Conservation (phyloP, 2,329 filamentous ascomycete species). For the Didymella pinodella region DNA sequence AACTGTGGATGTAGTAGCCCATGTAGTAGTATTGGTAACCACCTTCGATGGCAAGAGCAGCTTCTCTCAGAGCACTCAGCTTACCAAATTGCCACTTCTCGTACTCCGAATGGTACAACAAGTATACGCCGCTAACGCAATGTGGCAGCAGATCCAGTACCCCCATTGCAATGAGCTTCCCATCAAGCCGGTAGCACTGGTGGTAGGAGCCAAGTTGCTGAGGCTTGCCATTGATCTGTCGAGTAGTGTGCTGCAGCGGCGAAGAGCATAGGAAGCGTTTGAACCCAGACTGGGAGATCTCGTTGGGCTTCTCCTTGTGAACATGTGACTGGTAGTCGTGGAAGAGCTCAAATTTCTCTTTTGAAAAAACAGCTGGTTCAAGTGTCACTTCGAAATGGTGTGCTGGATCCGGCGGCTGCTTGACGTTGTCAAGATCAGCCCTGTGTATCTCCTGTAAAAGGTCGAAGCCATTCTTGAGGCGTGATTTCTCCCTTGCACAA, state of each 20-base stretch:
- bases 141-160: conserved; percentile 80
- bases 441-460: conserved; percentile 73
- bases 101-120: conserved; percentile 80
- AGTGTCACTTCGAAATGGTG: conserved; percentile 74
- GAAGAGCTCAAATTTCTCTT: conserved; percentile 77
- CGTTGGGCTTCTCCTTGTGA: conserved; percentile 69
- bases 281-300: conserved; percentile 70
- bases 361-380: conserved; percentile 73
- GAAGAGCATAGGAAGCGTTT: conserved; percentile 77
- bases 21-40: conserved; percentile 82
- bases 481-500: conserved; percentile 62
- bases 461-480: conserved; percentile 72
- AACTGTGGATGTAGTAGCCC: conserved; percentile 83
- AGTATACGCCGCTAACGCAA: conserved; percentile 82
- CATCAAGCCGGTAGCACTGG: conserved; percentile 82
- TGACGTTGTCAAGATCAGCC: conserved; percentile 65
- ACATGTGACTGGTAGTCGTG: conserved; percentile 78
- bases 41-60: conserved; percentile 71
- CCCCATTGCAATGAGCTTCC: conserved; percentile 75
- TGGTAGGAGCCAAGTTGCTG: conserved; percentile 76
- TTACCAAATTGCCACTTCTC: conserved; percentile 76
- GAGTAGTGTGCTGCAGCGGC: conserved; percentile 62
- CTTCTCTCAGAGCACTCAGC: conserved; percentile 76
- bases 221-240: conserved; percentile 58
- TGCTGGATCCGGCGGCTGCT: conserved; percentile 68